A percentile compares a stretch with the other conserved stretches of the same genome.
phyloP scores from a whole-genome alignment of 768 basidiomycete genomes.

The Lactarius quietus region DNA sequence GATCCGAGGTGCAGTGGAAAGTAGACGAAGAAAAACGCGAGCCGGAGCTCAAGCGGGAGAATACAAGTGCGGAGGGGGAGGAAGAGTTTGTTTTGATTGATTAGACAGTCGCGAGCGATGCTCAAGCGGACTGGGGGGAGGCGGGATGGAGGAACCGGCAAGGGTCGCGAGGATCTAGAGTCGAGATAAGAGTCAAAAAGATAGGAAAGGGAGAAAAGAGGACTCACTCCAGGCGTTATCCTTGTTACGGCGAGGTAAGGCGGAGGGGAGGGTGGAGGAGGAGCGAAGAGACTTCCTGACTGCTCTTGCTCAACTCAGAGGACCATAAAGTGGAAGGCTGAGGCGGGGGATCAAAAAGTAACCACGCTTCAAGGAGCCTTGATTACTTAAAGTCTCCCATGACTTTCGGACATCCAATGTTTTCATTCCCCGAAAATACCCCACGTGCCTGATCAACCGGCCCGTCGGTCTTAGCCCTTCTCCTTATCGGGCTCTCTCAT shows the following conservation, averaged over 20 bases:
- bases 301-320: slow-evolving; percentile 25
- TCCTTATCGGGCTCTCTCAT: slow-evolving; percentile 13
- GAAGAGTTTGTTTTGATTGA: slow-evolving; percentile 32
- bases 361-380: background rate
- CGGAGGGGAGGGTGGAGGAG: slow-evolving; percentile 33
- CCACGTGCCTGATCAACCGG: slow-evolving; percentile 18
- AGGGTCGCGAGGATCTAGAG: slow-evolving; percentile 86
- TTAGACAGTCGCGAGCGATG: slow-evolving; percentile 28
- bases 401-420: slow-evolving; percentile 9
- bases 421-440: slow-evolving; percentile 15
- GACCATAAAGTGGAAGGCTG: slow-evolving; percentile 24
- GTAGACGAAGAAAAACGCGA: slow-evolving; percentile 28
- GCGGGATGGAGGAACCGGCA: slow-evolving; percentile 71
- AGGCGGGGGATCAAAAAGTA: slow-evolving; percentile 16
- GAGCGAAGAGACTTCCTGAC: slow-evolving; percentile 31
- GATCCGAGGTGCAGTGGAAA: slow-evolving; percentile 46
- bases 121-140: slow-evolving; percentile 38
- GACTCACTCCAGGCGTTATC: slow-evolving; percentile 49
- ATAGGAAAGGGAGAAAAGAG: background rate
- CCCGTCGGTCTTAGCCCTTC: slow-evolving; percentile 21
- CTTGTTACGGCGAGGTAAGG: slow-evolving; percentile 48
- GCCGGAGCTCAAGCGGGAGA: slow-evolving; percentile 19
- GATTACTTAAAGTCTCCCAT: slow-evolving; percentile 17
- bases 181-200: slow-evolving; percentile 2
- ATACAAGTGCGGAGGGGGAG: slow-evolving; percentile 21